A percentile compares a stretch with the other conserved stretches of the same genome.
These are phyloP conservation scores for Ophiostoma sp. DNA, from an alignment of 2,329 filamentous ascomycete genomes.

Conservation along the genomic window DNA sequence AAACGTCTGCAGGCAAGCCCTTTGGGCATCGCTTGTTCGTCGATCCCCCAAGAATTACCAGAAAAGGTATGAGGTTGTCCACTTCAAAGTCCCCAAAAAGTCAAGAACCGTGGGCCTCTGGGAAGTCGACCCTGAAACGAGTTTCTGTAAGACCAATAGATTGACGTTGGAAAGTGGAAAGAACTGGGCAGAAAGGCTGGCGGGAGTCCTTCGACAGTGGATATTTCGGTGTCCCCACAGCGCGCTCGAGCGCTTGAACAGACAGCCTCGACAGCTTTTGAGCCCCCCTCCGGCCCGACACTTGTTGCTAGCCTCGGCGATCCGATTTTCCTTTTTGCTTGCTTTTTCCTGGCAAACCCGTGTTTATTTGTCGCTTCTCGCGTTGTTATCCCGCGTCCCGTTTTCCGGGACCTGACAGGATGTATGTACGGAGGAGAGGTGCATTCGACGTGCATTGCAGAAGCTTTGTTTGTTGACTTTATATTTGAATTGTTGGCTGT, in stretches of 20 bases:
- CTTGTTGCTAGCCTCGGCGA: constrained; percentile 18
- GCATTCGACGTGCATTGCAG: not conserved
- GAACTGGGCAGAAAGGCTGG: not conserved
- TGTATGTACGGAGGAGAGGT: not conserved
- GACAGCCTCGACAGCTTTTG: not conserved
- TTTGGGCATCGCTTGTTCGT: not conserved
- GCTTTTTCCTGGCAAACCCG: not conserved
- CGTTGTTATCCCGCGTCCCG: not conserved
- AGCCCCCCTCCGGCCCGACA: not conserved
- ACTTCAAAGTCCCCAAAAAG: not conserved
- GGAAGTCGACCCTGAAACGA: not conserved
- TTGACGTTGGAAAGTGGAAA: not conserved
- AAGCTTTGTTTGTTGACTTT: not conserved
- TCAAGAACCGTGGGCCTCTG: no score
- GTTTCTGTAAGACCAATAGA: not conserved
- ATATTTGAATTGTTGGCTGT: not conserved
- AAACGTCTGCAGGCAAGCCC: not conserved
- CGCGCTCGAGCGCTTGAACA: not conserved
- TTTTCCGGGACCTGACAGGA: not conserved
- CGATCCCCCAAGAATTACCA: not conserved
- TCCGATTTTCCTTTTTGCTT: constrained; percentile 10
- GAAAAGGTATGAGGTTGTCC: not conserved
- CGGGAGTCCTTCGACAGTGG: not conserved
- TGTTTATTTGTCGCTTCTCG: not conserved
- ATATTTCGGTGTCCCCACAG: constrained; percentile 1